Percentiles rank a stretch among this genome's conserved stretches.
phyloP scores from a whole-genome alignment of 768 basidiomycete genomes.

The Glaciozyma martinii region DNA sequence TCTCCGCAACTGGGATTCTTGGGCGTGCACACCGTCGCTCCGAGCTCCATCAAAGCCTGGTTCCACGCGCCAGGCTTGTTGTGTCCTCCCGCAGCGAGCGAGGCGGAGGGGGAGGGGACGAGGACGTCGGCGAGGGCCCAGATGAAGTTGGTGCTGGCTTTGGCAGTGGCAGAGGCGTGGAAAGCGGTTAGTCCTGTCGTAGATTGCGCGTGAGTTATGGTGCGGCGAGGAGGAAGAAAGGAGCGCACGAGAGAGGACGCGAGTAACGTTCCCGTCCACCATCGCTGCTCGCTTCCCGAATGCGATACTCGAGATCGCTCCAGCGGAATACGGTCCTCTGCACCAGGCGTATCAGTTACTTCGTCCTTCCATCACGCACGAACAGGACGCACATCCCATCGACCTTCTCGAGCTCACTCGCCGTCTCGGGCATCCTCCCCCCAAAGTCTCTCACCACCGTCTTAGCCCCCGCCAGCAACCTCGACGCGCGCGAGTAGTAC shows the following conservation, averaged over 20 bases:
- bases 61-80: constrained; percentile 25
- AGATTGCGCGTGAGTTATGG: constrained; percentile 45
- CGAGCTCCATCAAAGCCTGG: constrained; percentile 88
- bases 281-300: constrained; percentile 75
- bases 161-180: constrained; percentile 71
- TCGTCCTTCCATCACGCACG: not conserved
- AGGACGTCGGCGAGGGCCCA: constrained; percentile 69
- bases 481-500: constrained; percentile 43
- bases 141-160: constrained; percentile 65
- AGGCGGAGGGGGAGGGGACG: constrained; percentile 49
- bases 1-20: constrained; percentile 61
- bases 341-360: not conserved
- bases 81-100: constrained; percentile 40
- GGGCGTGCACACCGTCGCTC: constrained; percentile 76
- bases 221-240: not conserved
- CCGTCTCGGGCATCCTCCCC: constrained; percentile 70
- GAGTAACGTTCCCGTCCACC: constrained; percentile 47
- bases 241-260: constrained; percentile 18
- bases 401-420: constrained; percentile 74
- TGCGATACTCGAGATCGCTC: constrained; percentile 61
- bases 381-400: constrained; percentile 59
- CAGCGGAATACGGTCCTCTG: constrained; percentile 35
- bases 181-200: constrained; percentile 72
- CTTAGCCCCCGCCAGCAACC: constrained; percentile 73
- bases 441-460: constrained; percentile 58